A percentile compares a stretch with the other conserved stretches of the same genome.
phyloP scores from a whole-genome alignment of 768 basidiomycete species.

The Leccinum broughii region DNA sequence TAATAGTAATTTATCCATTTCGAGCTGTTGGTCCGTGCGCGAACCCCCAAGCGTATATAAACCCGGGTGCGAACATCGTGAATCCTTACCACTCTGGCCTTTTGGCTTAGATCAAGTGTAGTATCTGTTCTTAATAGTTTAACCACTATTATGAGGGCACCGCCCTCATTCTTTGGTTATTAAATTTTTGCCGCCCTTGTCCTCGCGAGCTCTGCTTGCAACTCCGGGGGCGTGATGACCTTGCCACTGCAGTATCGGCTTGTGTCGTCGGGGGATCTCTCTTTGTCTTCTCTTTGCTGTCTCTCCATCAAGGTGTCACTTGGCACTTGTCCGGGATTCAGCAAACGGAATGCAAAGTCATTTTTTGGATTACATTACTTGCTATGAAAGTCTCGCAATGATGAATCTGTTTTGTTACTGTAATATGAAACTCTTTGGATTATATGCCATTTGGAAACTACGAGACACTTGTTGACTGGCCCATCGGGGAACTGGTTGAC shows the following conservation, averaged over 20 bases:
- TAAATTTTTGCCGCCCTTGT: constrained; percentile 35
- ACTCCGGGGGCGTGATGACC: constrained; percentile 41
- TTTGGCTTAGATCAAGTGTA: constrained; percentile 79
- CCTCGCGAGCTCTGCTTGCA: constrained; percentile 42
- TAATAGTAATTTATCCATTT: neutral
- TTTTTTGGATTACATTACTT: neutral
- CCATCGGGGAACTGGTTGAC: too few species aligned
- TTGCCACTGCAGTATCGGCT: constrained; percentile 44
- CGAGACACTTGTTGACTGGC: too few species aligned
- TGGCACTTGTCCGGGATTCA: neutral
- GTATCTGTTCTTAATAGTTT: constrained; percentile 71
- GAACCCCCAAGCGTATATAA: constrained; percentile 1
- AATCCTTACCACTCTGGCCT: constrained; percentile 44
- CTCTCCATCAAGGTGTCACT: neutral
- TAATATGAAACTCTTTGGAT: too few species aligned
- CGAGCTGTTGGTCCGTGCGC: constrained; percentile 24
- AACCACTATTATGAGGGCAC: constrained; percentile 61
- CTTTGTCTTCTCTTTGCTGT: constrained; percentile 22
- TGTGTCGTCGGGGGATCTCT: constrained; percentile 63
- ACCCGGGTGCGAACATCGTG: accelerated
- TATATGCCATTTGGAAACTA: too few species aligned
- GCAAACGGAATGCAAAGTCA: constrained; percentile 18
- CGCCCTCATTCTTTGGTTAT: constrained; percentile 56
- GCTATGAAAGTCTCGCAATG: too few species aligned
- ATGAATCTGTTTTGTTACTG: too few species aligned